These are phyloP conservation scores for Cornus controversa DNA, from an alignment of 148 eudicot species.

Conservation along the genomic window DNA sequence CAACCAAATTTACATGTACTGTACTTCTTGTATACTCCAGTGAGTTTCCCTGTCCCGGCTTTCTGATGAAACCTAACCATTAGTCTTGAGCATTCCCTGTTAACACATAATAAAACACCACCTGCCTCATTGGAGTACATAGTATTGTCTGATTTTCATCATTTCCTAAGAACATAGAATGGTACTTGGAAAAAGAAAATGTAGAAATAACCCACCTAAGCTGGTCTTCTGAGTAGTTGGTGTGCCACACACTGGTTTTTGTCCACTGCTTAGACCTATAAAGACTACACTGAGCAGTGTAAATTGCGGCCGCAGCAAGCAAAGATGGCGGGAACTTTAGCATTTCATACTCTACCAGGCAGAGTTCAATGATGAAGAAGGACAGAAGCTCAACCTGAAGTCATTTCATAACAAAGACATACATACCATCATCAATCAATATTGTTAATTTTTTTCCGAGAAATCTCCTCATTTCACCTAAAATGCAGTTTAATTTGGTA, in stretches of 20 bases:
- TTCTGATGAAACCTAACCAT: constrained; percentile 67
- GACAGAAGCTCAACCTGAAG: constrained; percentile 60
- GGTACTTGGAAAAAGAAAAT: background rate
- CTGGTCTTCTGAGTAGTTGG: constrained; percentile 57
- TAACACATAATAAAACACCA: background rate
- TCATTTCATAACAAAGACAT: background rate
- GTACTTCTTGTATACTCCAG: constrained; percentile 79
- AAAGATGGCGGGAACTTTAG: constrained; percentile 61
- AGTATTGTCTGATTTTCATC: too few species aligned
- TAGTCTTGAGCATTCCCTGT: constrained; percentile 72
- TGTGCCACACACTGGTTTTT: constrained; percentile 65
- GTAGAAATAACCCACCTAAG: constrained; percentile 48
- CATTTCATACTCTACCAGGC: constrained; percentile 81
- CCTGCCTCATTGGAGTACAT: too few species aligned
- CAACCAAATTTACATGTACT: constrained; percentile 65
- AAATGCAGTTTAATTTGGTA: background rate
- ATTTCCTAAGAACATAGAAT: background rate
- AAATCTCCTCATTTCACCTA: too few species aligned
- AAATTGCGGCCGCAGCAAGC: constrained; percentile 74
- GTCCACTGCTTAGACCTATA: constrained; percentile 68
- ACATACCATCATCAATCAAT: background rate
- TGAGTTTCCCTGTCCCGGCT: constrained; percentile 79
- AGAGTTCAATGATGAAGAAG: constrained; percentile 67
- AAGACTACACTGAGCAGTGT: constrained; percentile 70
- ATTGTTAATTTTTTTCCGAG: too few species aligned